Conservation (phyloP, 441 rosid genomes). For the Pelargonium australe region DNA sequence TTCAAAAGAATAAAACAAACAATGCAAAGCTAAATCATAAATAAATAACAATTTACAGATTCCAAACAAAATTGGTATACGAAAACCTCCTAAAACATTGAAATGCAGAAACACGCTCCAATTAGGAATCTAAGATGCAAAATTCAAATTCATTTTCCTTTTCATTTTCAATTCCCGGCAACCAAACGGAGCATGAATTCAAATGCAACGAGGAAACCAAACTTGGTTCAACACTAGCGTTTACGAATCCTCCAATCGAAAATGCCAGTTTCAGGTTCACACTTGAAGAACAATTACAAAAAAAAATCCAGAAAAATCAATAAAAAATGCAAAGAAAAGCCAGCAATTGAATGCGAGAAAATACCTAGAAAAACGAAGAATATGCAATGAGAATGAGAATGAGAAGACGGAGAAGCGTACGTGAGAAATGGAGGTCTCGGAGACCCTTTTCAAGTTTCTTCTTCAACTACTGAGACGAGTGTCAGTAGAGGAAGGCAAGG, state of each 20-base stretch:
- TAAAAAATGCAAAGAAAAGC: neutral
- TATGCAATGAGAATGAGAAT: neutral
- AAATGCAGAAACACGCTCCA: neutral
- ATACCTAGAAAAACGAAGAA: neutral
- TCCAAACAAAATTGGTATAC: constrained; percentile 2
- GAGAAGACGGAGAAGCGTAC: neutral
- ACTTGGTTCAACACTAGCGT: neutral
- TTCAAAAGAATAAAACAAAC: constrained; percentile 3
- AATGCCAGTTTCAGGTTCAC: neutral
- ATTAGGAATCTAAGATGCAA: neutral
- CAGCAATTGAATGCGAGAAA: neutral
- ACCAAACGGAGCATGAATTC: constrained; percentile 11
- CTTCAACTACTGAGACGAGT: constrained; percentile 7
- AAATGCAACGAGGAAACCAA: neutral
- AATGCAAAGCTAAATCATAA: constrained; percentile 6
- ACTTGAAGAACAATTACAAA: neutral
- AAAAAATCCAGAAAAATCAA: neutral
- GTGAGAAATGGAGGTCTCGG: neutral
- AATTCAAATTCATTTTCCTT: neutral
- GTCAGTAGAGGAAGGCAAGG: constrained; percentile 5
- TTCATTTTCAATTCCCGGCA: constrained; percentile 7
- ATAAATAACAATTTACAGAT: neutral
- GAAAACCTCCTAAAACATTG: neutral
- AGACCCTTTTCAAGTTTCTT: neutral
- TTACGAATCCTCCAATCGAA: neutral